These are phyloP conservation scores for Rhinocladiella mackenziei DNA, from an alignment of 2,329 filamentous ascomycete species.

Conservation along the genomic window DNA sequence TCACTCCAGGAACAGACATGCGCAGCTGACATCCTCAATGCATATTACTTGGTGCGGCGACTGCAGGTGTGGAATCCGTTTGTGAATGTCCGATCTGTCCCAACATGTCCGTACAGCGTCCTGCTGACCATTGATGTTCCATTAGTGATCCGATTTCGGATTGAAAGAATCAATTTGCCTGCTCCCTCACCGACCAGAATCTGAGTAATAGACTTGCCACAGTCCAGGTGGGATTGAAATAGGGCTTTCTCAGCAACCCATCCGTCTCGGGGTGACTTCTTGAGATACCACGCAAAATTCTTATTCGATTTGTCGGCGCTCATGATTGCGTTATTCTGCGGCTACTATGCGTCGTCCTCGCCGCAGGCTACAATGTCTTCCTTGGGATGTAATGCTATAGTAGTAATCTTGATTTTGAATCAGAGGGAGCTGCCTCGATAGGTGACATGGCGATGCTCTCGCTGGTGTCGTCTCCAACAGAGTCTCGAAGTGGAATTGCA, in stretches of 20 bases:
- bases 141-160: neutral
- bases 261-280: neutral
- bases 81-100: neutral
- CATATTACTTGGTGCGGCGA: neutral
- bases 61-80: neutral
- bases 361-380: slow-evolving; percentile 36
- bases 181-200: neutral
- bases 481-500: slow-evolving; percentile 24
- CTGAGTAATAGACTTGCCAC: neutral
- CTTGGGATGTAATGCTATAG: slow-evolving; percentile 31
- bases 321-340: neutral
- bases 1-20: neutral
- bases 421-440: slow-evolving; percentile 28
- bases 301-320: neutral
- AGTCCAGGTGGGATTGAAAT: neutral
- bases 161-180: slow-evolving; percentile 1
- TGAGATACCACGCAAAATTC: neutral
- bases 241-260: neutral
- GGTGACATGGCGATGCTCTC: slow-evolving; percentile 20
- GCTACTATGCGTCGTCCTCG: slow-evolving; percentile 33
- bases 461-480: slow-evolving; percentile 27
- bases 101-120: neutral
- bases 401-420: slow-evolving; percentile 33
- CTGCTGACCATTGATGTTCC: neutral
- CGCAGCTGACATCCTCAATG: neutral